Evolutionary conservation across 306 rosid species (phyloP).

Genomic region (Phaseolus lunatus): DNA sequence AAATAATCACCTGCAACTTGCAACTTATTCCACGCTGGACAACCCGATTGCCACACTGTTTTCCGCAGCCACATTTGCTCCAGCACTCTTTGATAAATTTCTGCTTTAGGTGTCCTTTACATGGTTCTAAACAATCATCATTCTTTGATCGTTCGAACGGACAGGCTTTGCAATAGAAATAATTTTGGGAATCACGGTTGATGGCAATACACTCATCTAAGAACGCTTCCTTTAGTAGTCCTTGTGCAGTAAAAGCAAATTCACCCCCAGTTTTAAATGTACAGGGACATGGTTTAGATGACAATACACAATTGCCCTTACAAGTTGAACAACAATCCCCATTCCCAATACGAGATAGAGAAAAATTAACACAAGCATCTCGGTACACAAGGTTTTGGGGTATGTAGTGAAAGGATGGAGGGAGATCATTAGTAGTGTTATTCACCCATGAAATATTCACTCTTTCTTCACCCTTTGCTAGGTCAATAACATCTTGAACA

Average conservation of each 20-base stretch:
- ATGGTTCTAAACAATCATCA: slow-evolving; percentile 76
- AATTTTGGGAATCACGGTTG: slow-evolving; percentile 61
- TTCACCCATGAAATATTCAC: slow-evolving; percentile 77
- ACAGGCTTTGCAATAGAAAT: slow-evolving; percentile 73
- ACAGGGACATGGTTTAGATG: slow-evolving; percentile 69
- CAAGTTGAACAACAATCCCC: slow-evolving; percentile 80
- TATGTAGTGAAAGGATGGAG: slow-evolving; percentile 70
- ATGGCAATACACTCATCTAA: slow-evolving; percentile 75
- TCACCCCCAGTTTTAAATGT: slow-evolving; percentile 66
- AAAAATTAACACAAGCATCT: slow-evolving; percentile 63
- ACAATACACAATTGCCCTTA: slow-evolving; percentile 77
- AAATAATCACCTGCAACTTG: slow-evolving; percentile 79
- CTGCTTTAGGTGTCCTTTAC: slow-evolving; percentile 90
- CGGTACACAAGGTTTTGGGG: slow-evolving; percentile 63
- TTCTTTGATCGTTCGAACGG: slow-evolving; percentile 75
- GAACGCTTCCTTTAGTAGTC: slow-evolving; percentile 71
- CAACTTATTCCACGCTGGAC: slow-evolving; percentile 89
- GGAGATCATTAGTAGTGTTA: slow-evolving; percentile 56
- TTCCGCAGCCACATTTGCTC: slow-evolving; percentile 90
- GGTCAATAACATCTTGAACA: slow-evolving; percentile 61
- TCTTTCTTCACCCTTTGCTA: slow-evolving; percentile 87
- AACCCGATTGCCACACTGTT: slow-evolving; percentile 87
- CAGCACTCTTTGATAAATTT: slow-evolving; percentile 92
- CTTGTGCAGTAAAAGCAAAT: slow-evolving; percentile 73
- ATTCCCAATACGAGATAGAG: slow-evolving; percentile 71